These are phyloP conservation scores for Torulaspora franciscae DNA, from an alignment of 805 yeast species.

Conservation along the genomic window DNA sequence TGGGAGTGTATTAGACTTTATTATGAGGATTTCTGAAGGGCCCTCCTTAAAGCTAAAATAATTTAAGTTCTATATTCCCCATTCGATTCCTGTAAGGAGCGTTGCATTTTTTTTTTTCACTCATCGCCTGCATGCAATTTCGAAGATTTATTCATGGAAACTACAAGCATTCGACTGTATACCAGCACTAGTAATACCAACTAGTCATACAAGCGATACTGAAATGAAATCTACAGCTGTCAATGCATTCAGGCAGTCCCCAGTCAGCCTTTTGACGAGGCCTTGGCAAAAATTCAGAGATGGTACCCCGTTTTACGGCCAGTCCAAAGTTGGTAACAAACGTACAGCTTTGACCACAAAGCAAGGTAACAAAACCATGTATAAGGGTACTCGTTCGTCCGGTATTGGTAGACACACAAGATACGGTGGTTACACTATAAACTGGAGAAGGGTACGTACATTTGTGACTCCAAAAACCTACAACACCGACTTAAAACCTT, in stretches of 20 bases:
- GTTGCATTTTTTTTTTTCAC: not conserved
- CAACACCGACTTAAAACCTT: conserved; percentile 55
- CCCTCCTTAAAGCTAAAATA: too few relatives aligned
- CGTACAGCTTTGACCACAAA: conserved; percentile 83
- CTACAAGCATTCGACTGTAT: not conserved
- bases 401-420: conserved; percentile 82
- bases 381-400: conserved; percentile 94
- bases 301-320: conserved; percentile 80
- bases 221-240: conserved; percentile 49
- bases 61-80: not conserved
- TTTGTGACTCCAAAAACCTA: conserved; percentile 67
- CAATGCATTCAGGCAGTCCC: conserved; percentile 45
- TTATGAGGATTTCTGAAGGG: too few relatives aligned
- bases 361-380: conserved; percentile 88
- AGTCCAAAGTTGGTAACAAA: conserved; percentile 71
- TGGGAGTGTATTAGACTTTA: too few relatives aligned
- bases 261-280: conserved; percentile 51
- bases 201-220: not conserved
- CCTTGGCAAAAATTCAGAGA: conserved; percentile 88
- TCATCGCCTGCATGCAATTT: not conserved
- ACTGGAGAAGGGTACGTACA: conserved; percentile 85
- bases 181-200: not conserved
- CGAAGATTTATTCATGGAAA: not conserved
- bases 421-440: conserved; percentile 67
- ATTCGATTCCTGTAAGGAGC: conserved; percentile 3